phyloP scores from a whole-genome alignment of 2,329 filamentous ascomycete genomes.

The Xylaria multiplex region DNA sequence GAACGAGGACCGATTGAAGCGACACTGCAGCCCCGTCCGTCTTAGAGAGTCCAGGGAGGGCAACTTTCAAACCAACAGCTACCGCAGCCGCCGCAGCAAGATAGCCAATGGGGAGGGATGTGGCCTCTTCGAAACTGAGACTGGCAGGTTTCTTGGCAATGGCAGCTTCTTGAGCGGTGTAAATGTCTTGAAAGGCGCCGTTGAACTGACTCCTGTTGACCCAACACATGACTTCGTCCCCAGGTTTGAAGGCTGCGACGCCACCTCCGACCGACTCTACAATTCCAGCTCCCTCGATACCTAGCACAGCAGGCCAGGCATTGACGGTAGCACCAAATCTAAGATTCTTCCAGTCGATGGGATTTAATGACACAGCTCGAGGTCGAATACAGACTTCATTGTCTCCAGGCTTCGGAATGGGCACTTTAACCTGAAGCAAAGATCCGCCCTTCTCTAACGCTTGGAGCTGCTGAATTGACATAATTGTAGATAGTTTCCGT shows the following conservation, averaged over 20 bases:
- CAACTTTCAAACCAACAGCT: constrained; percentile 42
- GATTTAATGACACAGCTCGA: constrained; percentile 50
- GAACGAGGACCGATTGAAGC: constrained; percentile 47
- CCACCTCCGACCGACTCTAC: constrained; percentile 49
- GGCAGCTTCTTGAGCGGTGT: constrained; percentile 12
- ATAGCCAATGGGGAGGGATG: constrained; percentile 41
- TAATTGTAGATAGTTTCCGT: neutral
- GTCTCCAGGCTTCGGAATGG: constrained; percentile 41
- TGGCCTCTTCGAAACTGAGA: constrained; percentile 48
- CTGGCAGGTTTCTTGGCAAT: constrained; percentile 46
- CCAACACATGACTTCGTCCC: constrained; percentile 47
- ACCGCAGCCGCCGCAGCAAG: constrained; percentile 42
- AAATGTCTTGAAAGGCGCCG: constrained; percentile 46
- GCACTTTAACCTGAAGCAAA: constrained; percentile 37
- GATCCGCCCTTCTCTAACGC: constrained; percentile 28
- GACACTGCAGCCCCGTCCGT: neutral
- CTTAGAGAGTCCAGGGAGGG: constrained; percentile 42
- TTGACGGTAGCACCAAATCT: constrained; percentile 44
- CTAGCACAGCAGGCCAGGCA: constrained; percentile 50
- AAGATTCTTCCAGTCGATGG: constrained; percentile 50
- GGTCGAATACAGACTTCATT: constrained; percentile 49
- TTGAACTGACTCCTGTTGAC: constrained; percentile 23
- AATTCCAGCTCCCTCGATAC: constrained; percentile 50
- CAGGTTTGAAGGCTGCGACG: constrained; percentile 46
- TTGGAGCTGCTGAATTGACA: constrained; percentile 26